Base-by-base conservation (phyloP, 2,329 filamentous ascomycete species). In the Leptoxyphium fumago region DNA sequence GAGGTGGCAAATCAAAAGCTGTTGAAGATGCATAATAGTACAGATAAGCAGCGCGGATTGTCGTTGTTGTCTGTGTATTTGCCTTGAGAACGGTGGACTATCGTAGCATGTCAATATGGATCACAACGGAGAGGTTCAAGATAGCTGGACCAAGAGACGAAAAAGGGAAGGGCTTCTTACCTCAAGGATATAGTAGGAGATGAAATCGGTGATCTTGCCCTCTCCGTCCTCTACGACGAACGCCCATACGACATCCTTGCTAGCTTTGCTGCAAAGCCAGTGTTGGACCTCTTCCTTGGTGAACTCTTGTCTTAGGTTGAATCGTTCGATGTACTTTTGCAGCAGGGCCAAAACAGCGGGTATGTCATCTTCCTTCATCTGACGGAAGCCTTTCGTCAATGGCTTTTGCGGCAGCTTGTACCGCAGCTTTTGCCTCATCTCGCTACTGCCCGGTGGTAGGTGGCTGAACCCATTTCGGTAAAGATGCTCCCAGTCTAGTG, bases 131-230 rank as follows among this genome's bases (percentile, higher is more conserved):
- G n/a, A n/a, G n/a, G n/a, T n/a, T n/a, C n/a, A n/a, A n/a, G n/a
- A n/a, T 26, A 7, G 21, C 21, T 26, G 21, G 21, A 26, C 7
- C 7, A 26, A 7, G 21, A 26, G 21, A 26, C 21, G 8, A n/a
- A 17, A 38, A 38, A 6, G 34, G 34, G 13, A 17, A 17, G 3
- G 3, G 11, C 18, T 17, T 43, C 51, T 50, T 48, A 59, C 60
- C 47, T 94, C 87, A 29, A 98, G 80, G 59, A 79, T 80, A 71
- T 96, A 98, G 68, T 96, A 98, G 32, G 87, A 95, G 67, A 95
- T 82, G 67, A 94, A 95, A 65, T 98, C 91, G 32, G 86, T 95
- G 58, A 98, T 84, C 55, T 86, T 86, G 42, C 80, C 78, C 40
- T 77, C 54, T 0, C 72, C 64, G 43, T 82, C 74, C 60, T 76